Evolutionary conservation across 2,329 filamentous ascomycete genomes (phyloP).

Genomic region (Hypoxylon sp.): DNA sequence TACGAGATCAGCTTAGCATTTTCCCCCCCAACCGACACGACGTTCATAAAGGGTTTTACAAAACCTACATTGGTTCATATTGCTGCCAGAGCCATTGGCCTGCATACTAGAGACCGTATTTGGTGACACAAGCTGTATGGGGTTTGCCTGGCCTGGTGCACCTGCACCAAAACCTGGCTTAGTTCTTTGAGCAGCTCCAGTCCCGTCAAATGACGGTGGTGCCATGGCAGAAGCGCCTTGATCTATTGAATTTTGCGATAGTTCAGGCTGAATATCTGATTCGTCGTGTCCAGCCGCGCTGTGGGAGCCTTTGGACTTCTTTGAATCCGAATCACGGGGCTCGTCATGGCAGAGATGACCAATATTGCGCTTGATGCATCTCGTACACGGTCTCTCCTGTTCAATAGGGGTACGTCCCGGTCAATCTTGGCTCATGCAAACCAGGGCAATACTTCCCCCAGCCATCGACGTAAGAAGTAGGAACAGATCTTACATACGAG

Average conservation of each 20-base stretch:
- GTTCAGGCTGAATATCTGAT: constrained; percentile 69
- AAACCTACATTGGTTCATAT: constrained; percentile 81
- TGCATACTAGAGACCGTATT: constrained; percentile 77
- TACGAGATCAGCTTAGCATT: constrained; percentile 60
- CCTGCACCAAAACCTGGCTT: constrained; percentile 63
- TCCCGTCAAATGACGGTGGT: constrained; percentile 63
- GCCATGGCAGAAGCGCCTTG: constrained; percentile 69
- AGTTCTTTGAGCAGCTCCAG: constrained; percentile 57
- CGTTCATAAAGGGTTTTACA: constrained; percentile 51
- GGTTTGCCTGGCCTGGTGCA: constrained; percentile 66
- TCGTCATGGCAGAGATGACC: constrained; percentile 99
- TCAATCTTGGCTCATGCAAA: constrained; percentile 54
- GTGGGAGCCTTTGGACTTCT: constrained; percentile 80
- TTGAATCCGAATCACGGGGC: constrained; percentile 85
- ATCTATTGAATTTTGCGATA: constrained; percentile 70
- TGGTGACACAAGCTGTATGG: constrained; percentile 80
- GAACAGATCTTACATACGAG: constrained; percentile 74
- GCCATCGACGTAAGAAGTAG: constrained; percentile 52
- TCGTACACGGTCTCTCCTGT: constrained; percentile 94
- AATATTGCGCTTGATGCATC: constrained; percentile 98
- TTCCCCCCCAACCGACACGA: constrained; percentile 47
- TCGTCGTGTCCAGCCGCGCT: constrained; percentile 73
- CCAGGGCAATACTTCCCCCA: constrained; percentile 46
- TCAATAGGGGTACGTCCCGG: constrained; percentile 55
- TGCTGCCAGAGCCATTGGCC: constrained; percentile 72